Percentiles rank a stretch among this genome's conserved stretches.
phyloP scores from a whole-genome alignment of 2,329 filamentous ascomycete genomes.

The Trichoderma sp. region DNA sequence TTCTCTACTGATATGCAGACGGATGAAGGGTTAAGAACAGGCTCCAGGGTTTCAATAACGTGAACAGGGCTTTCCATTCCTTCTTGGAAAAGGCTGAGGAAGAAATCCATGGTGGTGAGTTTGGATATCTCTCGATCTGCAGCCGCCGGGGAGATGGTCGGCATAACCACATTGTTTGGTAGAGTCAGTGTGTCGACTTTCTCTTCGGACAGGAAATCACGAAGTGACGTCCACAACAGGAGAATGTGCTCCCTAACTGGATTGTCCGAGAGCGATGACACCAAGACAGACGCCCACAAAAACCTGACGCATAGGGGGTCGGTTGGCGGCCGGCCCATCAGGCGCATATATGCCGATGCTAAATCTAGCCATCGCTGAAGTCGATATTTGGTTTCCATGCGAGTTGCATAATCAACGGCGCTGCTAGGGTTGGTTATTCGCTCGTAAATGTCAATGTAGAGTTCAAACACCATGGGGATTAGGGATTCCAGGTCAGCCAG shows the following conservation, averaged over 20 bases:
- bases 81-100: constrained; percentile 83
- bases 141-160: constrained; percentile 78
- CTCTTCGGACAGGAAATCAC: constrained; percentile 50
- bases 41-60: constrained; percentile 89
- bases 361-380: constrained; percentile 55
- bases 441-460: constrained; percentile 63
- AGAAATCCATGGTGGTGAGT: constrained; percentile 95
- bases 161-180: constrained; percentile 85
- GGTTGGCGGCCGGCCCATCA: constrained; percentile 36
- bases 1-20: constrained; percentile 43
- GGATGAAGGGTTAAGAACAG: constrained; percentile 75
- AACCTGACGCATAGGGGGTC: constrained; percentile 53
- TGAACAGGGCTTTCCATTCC: constrained; percentile 77
- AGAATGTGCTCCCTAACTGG: constrained; percentile 58
- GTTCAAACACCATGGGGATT: constrained; percentile 61
- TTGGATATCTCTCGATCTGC: constrained; percentile 90
- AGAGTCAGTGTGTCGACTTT: constrained; percentile 56
- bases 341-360: constrained; percentile 48
- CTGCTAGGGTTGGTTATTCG: constrained; percentile 59
- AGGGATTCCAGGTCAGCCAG: constrained; percentile 45
- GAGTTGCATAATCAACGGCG: constrained; percentile 50
- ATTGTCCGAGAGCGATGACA: constrained; percentile 54
- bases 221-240: constrained; percentile 59
- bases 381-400: constrained; percentile 51
- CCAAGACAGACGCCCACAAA: constrained; percentile 58